Conservation (phyloP, 192 early-diverging fungal species). For the Linnemannia zychae region DNA sequence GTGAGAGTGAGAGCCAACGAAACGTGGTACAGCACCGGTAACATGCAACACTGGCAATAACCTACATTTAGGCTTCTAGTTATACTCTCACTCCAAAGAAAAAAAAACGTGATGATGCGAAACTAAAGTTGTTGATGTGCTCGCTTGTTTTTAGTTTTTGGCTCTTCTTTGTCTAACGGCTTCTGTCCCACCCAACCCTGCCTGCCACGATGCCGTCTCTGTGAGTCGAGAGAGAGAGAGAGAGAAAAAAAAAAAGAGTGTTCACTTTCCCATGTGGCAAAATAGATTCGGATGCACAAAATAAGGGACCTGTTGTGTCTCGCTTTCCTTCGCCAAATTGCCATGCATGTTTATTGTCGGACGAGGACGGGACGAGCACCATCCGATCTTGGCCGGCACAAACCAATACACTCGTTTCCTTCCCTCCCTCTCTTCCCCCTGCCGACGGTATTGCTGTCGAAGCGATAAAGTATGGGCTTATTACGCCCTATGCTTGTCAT, state of each 20-base stretch:
- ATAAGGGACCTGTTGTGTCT: background rate
- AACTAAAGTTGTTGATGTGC: slow-evolving; percentile 3
- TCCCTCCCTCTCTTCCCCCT: no score
- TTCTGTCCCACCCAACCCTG: background rate
- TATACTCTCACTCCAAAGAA: background rate
- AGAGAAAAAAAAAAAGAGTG: background rate
- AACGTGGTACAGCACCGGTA: background rate
- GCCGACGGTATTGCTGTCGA: no score
- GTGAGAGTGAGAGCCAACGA: background rate
- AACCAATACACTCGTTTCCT: no score
- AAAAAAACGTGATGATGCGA: slow-evolving; percentile 2
- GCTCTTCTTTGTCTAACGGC: background rate
- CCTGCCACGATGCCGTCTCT: background rate
- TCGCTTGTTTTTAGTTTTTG: background rate
- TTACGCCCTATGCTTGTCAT: background rate
- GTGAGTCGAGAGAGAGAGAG: background rate
- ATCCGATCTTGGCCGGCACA: slow-evolving; percentile 15
- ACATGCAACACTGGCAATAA: background rate
- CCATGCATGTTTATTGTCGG: background rate
- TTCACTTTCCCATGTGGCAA: slow-evolving; percentile 1
- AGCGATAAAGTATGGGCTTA: background rate
- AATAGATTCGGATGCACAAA: slow-evolving; percentile 22
- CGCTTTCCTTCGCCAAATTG: background rate
- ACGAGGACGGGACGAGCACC: background rate
- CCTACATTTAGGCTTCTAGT: background rate